Evolutionary conservation across 2,329 filamentous ascomycete species (phyloP).

Genomic region (Fusarium pilosicola): DNA sequence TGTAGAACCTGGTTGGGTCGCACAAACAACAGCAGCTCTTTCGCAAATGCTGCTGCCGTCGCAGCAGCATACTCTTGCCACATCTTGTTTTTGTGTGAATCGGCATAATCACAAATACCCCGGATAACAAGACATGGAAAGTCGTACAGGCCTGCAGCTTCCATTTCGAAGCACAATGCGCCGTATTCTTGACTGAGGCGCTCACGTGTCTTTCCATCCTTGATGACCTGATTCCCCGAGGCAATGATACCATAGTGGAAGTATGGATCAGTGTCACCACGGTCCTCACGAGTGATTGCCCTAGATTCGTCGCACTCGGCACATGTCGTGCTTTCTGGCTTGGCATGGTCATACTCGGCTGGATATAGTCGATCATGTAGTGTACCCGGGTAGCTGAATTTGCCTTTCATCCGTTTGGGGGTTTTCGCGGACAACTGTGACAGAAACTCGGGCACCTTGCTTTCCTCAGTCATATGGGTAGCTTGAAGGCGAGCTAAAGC

Average conservation of each 20-base stretch:
- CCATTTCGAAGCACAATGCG: neutral
- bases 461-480: neutral
- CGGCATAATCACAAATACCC: neutral
- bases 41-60: neutral
- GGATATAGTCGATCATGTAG: neutral
- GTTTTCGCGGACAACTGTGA: fast-evolving
- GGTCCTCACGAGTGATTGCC: neutral
- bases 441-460: fast-evolving
- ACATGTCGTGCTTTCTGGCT: neutral
- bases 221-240: neutral
- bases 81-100: neutral
- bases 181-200: neutral
- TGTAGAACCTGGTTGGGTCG: neutral
- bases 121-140: neutral
- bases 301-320: neutral
- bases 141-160: neutral
- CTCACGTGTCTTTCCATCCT: neutral
- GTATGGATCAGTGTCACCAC: neutral
- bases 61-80: neutral
- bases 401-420: fast-evolving
- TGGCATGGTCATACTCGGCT: neutral
- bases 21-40: neutral
- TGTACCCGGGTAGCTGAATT: neutral
- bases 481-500: neutral
- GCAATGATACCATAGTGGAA: neutral